phyloP scores from a whole-genome alignment of 1,139 yeast species.

The Yamadazyma taylorii region DNA sequence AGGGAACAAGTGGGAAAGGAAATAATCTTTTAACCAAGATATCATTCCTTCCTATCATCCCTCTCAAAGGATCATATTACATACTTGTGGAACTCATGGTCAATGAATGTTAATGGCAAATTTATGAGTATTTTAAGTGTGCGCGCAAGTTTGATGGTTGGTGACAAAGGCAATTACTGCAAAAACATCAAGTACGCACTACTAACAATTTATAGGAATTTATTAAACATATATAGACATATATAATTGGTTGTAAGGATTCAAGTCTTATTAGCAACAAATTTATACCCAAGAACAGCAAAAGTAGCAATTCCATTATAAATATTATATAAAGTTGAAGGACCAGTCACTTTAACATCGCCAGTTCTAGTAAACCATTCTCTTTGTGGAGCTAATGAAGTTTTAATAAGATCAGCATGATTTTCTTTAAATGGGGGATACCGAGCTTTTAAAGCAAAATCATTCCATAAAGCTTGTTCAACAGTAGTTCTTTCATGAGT shows the following conservation, averaged over 20 bases:
- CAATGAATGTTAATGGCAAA: background rate
- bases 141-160: background rate
- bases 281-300: constrained; percentile 14
- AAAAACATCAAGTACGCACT: background rate
- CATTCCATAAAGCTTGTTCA: constrained; percentile 69
- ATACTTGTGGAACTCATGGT: background rate
- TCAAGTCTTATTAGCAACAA: constrained; percentile 9
- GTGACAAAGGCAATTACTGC: background rate
- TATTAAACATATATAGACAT: background rate
- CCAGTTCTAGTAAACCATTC: constrained; percentile 40
- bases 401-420: constrained; percentile 31
- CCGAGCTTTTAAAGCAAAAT: constrained; percentile 54
- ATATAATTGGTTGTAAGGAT: background rate
- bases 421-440: constrained; percentile 62
- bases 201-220: background rate
- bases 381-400: constrained; percentile 20
- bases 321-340: constrained; percentile 30
- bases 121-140: background rate
- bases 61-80: no score
- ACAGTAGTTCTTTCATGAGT: constrained; percentile 74
- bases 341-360: constrained; percentile 37
- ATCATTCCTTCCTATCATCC: no score
- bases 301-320: constrained; percentile 31
- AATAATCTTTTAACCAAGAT: no score
- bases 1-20: background rate